Conservation (phyloP, 1,139 yeast species). For the Pichia sp. region DNA sequence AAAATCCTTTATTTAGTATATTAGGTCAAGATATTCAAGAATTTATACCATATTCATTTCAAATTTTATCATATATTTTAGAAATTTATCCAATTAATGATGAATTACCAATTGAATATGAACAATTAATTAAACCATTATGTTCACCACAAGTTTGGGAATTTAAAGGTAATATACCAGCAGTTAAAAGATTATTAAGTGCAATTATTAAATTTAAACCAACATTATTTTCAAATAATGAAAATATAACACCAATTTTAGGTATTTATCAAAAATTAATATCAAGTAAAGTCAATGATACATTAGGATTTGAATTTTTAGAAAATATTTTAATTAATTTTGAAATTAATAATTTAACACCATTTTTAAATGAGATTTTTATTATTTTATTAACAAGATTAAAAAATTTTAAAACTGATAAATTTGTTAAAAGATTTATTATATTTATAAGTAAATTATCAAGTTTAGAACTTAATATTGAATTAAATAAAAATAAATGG, state of each 20-base stretch:
- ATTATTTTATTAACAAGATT: constrained; percentile 71
- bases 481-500: constrained; percentile 27
- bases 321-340: constrained; percentile 60
- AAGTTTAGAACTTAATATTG: constrained; percentile 29
- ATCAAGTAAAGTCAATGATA: constrained; percentile 76
- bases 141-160: constrained; percentile 92
- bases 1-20: constrained; percentile 63
- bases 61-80: constrained; percentile 70
- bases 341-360: constrained; percentile 43
- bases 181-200: constrained; percentile 71
- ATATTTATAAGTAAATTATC: constrained; percentile 54
- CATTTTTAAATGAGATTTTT: constrained; percentile 68
- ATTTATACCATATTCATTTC: constrained; percentile 89
- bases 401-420: constrained; percentile 76
- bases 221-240: constrained; percentile 38
- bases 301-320: constrained; percentile 76
- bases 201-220: constrained; percentile 66
- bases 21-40: constrained; percentile 86
- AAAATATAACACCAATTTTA: constrained; percentile 63
- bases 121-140: constrained; percentile 68
- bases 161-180: constrained; percentile 86
- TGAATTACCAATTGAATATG: constrained; percentile 58
- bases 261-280: constrained; percentile 96
- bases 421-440: constrained; percentile 66
- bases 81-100: constrained; percentile 50